A percentile compares a stretch with the other conserved stretches of the same genome.
These are phyloP conservation scores for Chenopodium formosanum DNA, from an alignment of 148 eudicot species.

Conservation along the genomic window DNA sequence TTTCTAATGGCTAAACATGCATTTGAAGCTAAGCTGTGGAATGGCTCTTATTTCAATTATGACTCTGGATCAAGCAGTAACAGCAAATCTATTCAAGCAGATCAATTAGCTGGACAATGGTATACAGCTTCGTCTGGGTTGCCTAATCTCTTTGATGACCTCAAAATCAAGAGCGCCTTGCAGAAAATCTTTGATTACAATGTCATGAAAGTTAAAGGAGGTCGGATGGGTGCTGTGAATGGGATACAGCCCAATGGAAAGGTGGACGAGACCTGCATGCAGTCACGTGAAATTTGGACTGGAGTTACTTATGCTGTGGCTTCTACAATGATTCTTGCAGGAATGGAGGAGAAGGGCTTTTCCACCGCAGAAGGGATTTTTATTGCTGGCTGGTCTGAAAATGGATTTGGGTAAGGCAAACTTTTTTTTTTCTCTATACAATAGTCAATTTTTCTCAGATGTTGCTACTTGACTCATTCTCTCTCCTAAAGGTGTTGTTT, in stretches of 20 bases:
- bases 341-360: constrained; percentile 89
- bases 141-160: constrained; percentile 76
- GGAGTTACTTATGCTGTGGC: constrained; percentile 93
- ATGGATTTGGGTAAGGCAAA: constrained; percentile 81
- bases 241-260: constrained; percentile 94
- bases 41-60: constrained; percentile 92
- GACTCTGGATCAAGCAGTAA: constrained; percentile 97
- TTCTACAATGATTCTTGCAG: constrained; percentile 91
- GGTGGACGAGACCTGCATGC: constrained; percentile 99
- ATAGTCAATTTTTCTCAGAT: background rate
- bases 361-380: constrained; percentile 93
- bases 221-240: constrained; percentile 94
- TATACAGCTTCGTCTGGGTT: constrained; percentile 89
- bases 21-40: constrained; percentile 80
- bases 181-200: constrained; percentile 84
- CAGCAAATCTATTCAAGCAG: constrained; percentile 94
- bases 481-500: background rate
- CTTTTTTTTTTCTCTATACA: background rate
- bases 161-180: constrained; percentile 63
- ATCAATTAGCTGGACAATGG: constrained; percentile 99
- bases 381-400: constrained; percentile 95
- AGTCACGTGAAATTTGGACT: constrained; percentile 96
- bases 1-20: constrained; percentile 66
- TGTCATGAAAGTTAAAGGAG: constrained; percentile 90
- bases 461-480: background rate